These are phyloP conservation scores for Saccharomycopsis schoenii DNA, from an alignment of 805 yeast genomes.

Conservation along the genomic window DNA sequence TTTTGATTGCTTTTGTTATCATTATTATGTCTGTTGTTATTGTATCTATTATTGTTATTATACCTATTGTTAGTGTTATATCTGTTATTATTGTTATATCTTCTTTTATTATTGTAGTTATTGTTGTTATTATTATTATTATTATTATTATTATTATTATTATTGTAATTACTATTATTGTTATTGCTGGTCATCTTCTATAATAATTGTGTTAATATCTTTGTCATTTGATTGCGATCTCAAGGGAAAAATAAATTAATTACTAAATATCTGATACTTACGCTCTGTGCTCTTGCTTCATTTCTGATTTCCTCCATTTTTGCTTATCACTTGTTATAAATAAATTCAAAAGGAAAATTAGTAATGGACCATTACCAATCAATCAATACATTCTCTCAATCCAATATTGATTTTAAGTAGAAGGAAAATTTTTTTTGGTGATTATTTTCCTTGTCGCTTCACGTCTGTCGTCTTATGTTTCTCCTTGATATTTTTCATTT, in stretches of 20 bases:
- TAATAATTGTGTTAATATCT: not conserved
- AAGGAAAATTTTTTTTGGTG: not conserved
- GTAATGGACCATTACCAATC: not conserved
- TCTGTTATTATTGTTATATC: conserved; percentile 23
- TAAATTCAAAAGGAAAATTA: not conserved
- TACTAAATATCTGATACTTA: conserved; percentile 16
- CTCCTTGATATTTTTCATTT: too few relatives aligned
- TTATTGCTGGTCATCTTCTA: not conserved
- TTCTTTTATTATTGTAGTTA: not conserved
- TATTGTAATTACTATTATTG: too few relatives aligned
- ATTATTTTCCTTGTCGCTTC: too few relatives aligned
- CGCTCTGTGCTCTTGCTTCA: conserved; percentile 1
- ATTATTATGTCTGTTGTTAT: conserved; percentile 19
- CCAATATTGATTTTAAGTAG: not conserved
- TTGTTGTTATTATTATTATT: conserved; percentile 14
- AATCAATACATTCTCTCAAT: not conserved
- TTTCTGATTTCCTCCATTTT: not conserved
- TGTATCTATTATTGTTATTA: conserved; percentile 19
- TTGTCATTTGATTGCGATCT: not conserved
- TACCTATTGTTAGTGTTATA: conserved; percentile 16
- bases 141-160: conserved; percentile 3
- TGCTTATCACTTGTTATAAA: not conserved
- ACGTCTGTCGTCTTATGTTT: too few relatives aligned
- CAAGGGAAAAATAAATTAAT: not conserved
- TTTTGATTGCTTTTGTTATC: conserved; percentile 21